Conservation (phyloP, 345 rosid genomes). For the Clausena lansium region DNA sequence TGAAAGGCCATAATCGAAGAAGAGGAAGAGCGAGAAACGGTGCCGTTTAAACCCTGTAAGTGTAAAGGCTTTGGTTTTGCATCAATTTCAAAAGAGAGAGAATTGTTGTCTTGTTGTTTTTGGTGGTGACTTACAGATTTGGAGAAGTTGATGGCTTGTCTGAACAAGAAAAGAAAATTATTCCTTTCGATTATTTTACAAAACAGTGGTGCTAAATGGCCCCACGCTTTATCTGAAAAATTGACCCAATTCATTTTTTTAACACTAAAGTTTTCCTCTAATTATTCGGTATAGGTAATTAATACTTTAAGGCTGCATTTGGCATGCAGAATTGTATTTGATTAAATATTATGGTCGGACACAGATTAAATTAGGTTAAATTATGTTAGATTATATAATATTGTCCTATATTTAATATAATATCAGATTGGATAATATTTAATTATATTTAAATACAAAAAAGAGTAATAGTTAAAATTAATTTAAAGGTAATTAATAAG, state of each 20-base stretch:
- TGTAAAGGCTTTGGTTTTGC: constrained; percentile 2
- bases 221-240: neutral
- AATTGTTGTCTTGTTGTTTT: constrained; percentile 5
- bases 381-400: no score
- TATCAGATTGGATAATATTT: no score
- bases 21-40: neutral
- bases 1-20: constrained; percentile 59
- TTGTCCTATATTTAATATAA: no score
- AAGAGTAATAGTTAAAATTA: no score
- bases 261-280: neutral
- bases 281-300: no score
- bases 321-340: no score
- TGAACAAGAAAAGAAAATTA: constrained; percentile 7
- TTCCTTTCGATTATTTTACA: neutral
- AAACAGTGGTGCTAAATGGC: neutral
- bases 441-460: no score
- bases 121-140: constrained; percentile 10
- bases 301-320: no score
- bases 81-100: constrained; percentile 1
- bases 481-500: no score
- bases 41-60: constrained; percentile 4
- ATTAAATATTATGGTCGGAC: no score
- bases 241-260: neutral
- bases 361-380: no score
- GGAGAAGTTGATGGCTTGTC: constrained; percentile 23